Conservation (phyloP, 768 basidiomycete species). For the Boletellus sp. region DNA sequence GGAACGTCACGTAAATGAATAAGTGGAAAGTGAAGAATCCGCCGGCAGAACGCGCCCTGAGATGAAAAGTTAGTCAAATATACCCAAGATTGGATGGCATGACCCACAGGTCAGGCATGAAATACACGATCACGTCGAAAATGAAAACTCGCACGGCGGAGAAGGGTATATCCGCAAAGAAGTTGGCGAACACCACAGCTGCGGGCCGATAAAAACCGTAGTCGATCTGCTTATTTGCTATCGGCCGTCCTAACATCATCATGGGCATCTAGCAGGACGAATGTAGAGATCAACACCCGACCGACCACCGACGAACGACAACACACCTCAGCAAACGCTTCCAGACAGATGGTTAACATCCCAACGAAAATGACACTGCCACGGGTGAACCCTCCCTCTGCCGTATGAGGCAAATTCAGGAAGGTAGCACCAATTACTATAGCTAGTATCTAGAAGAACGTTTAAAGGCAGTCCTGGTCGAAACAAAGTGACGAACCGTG, state of each 20-base stretch:
- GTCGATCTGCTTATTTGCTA: slow-evolving; percentile 62
- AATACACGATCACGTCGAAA: slow-evolving; percentile 66
- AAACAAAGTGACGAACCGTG: slow-evolving; percentile 40
- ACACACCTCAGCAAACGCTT: slow-evolving; percentile 67
- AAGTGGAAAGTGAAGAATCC: slow-evolving; percentile 61
- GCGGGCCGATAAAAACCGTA: slow-evolving; percentile 68
- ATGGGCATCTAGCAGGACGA: slow-evolving; percentile 49
- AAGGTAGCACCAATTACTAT: slow-evolving; percentile 72
- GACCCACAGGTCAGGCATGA: slow-evolving; percentile 53
- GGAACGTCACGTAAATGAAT: slow-evolving; percentile 58
- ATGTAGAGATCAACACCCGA: slow-evolving; percentile 2
- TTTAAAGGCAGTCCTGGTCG: neutral
- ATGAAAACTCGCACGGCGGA: slow-evolving; percentile 55
- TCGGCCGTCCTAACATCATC: slow-evolving; percentile 79
- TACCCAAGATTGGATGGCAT: slow-evolving; percentile 23
- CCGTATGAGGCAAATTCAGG: slow-evolving; percentile 65
- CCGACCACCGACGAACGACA: slow-evolving; percentile 3
- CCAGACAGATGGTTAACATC: slow-evolving; percentile 62
- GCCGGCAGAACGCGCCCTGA: slow-evolving; percentile 33
- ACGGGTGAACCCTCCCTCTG: slow-evolving; percentile 83
- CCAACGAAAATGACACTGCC: slow-evolving; percentile 77
- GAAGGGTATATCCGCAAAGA: slow-evolving; percentile 66
- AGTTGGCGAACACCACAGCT: slow-evolving; percentile 62
- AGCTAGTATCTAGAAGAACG: slow-evolving; percentile 21
- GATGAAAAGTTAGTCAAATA: slow-evolving; percentile 2